A percentile compares a stretch with the other conserved stretches of the same genome.
Evolutionary conservation across 176 grass and related monocot species (phyloP).

Genomic region (Raddia guianensis): DNA sequence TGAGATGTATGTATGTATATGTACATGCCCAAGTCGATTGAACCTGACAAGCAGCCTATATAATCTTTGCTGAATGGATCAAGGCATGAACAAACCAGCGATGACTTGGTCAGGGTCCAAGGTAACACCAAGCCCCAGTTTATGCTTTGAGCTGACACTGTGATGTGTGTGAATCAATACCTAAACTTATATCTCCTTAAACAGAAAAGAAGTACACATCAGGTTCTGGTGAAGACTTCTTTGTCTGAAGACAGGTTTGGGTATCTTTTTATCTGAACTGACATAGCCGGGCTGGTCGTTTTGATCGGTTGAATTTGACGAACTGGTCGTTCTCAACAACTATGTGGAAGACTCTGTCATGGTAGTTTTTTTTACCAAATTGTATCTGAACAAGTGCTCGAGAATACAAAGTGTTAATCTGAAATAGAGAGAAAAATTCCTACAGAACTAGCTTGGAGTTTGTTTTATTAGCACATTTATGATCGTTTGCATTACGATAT

Average conservation of each 20-base stretch:
- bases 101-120: slow-evolving; percentile 28
- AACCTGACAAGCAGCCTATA: neutral
- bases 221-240: neutral
- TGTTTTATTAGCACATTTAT: neutral
- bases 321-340: slow-evolving; percentile 10
- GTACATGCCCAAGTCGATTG: neutral
- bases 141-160: neutral
- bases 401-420: slow-evolving; percentile 4
- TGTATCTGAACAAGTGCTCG: neutral
- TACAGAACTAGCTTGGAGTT: slow-evolving; percentile 4
- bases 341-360: neutral
- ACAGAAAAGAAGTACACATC: neutral
- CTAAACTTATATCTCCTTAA: neutral
- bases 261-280: slow-evolving; percentile 6
- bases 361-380: neutral
- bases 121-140: neutral
- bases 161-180: neutral
- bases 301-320: neutral
- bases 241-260: neutral
- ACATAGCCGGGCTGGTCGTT: neutral
- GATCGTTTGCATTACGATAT: neutral
- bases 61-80: slow-evolving; percentile 4
- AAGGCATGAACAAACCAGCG: neutral
- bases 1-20: neutral
- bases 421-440: neutral